Evolutionary conservation across 75 land plant genomes (phyloP).

Genomic region (Isoetes taiwanensis): DNA sequence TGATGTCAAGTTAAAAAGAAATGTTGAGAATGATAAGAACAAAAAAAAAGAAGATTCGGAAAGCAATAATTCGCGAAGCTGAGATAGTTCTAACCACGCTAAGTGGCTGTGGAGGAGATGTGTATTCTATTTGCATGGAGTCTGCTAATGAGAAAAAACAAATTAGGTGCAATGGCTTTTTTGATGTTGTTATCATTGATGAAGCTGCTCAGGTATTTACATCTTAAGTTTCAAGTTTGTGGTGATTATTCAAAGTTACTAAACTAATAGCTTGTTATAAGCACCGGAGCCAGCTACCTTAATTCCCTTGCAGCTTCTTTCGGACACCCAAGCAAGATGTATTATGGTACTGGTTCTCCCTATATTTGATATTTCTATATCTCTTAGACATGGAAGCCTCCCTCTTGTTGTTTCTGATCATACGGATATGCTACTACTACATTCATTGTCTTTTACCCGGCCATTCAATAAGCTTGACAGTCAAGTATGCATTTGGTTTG

Average conservation of each 20-base stretch:
- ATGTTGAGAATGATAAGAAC: too few relatives aligned
- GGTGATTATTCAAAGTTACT: background rate
- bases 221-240: background rate
- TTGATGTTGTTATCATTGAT: slow-evolving; percentile 96
- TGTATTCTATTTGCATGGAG: slow-evolving; percentile 83
- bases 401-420: too few relatives aligned
- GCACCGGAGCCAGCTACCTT: slow-evolving; percentile 96
- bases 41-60: too few relatives aligned
- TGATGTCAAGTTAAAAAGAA: too few relatives aligned
- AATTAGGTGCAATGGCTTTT: slow-evolving; percentile 34
- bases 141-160: slow-evolving; percentile 19
- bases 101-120: slow-evolving; percentile 91
- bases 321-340: slow-evolving; percentile 58
- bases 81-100: slow-evolving; percentile 81
- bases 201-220: slow-evolving; percentile 85
- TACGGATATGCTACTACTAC: too few relatives aligned
- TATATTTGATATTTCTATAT: background rate
- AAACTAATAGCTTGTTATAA: slow-evolving; percentile 14
- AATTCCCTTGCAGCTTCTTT: slow-evolving; percentile 86
- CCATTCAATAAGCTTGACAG: too few relatives aligned
- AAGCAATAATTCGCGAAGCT: slow-evolving; percentile 59
- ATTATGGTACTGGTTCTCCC: slow-evolving; percentile 44
- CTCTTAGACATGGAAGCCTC: too few relatives aligned
- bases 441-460: too few relatives aligned
- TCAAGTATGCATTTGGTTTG: too few relatives aligned